phyloP scores from a whole-genome alignment of 192 early-diverging fungal species.

The Irineochytrium annulatum region DNA sequence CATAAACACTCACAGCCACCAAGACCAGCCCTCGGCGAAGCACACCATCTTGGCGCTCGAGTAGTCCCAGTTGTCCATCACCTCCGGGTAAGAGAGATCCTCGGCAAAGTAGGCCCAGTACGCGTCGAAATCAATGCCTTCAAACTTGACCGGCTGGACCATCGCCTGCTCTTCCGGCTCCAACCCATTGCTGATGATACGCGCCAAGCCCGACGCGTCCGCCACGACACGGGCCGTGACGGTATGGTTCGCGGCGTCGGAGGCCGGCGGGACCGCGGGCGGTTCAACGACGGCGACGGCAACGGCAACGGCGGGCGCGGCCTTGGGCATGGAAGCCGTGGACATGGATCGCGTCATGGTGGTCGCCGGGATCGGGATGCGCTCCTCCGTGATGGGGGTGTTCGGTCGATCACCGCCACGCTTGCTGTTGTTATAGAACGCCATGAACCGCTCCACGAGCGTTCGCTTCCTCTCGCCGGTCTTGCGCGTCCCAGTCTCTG shows the following conservation, averaged over 20 bases:
- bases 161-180: too few species aligned
- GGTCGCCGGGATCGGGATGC: too few species aligned
- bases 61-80: neutral
- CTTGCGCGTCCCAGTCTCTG: too few species aligned
- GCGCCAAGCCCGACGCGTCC: conserved; percentile 4
- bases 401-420: too few species aligned
- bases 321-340: too few species aligned
- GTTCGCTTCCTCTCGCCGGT: too few species aligned
- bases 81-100: neutral
- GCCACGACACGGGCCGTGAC: conserved; percentile 5
- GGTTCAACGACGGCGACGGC: neutral
- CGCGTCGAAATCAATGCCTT: conserved; percentile 10
- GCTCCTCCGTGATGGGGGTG: too few species aligned
- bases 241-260: neutral
- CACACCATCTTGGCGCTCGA: conserved; percentile 5
- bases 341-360: too few species aligned
- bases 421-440: too few species aligned
- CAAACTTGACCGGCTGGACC: neutral
- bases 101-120: conserved; percentile 19
- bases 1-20: conserved; percentile 16
- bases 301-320: neutral
- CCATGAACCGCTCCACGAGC: too few species aligned
- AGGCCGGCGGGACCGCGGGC: neutral
- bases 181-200: neutral
- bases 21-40: conserved; percentile 15